Evolutionary conservation across 2,329 filamentous ascomycete species (phyloP).

Genomic region (Talaromyces funiculosus): DNA sequence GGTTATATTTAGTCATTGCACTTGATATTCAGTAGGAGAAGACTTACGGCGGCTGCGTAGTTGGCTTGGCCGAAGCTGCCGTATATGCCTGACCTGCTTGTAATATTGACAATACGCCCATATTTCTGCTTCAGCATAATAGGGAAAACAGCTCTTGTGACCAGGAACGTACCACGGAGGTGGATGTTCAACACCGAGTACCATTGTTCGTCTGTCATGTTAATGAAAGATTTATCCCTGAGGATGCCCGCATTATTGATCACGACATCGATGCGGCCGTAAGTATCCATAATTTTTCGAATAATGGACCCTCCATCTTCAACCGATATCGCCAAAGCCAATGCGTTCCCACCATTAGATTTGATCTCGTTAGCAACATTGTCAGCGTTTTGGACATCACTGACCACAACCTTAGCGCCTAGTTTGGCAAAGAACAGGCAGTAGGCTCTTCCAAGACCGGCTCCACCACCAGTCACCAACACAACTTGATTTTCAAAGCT

Average conservation of each 20-base stretch:
- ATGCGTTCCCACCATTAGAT: conserved; percentile 80
- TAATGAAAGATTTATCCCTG: conserved; percentile 92
- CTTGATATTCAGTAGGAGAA: conserved; percentile 21
- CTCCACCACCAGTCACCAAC: conserved; percentile 80
- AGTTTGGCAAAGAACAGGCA: conserved; percentile 78
- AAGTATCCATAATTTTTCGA: conserved; percentile 87
- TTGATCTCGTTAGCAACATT: conserved; percentile 87
- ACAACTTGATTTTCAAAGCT: conserved; percentile 82
- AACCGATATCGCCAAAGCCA: conserved; percentile 86
- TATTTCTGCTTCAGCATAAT: conserved; percentile 99
- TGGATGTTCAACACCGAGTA: conserved; percentile 88
- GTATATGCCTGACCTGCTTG: conserved; percentile 94
- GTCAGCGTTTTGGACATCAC: conserved; percentile 91
- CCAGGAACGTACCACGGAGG: conserved; percentile 89
- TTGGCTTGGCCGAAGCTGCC: conserved; percentile 99
- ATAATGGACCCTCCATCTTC: conserved; percentile 88
- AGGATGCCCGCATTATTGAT: conserved; percentile 98
- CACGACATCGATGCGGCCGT: conserved; percentile 87
- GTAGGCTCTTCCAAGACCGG: conserved; percentile 87
- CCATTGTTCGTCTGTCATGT: conserved; percentile 95
- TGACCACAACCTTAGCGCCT: conserved; percentile 82
- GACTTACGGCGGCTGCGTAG: conserved; percentile 66
- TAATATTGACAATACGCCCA: conserved; percentile 92
- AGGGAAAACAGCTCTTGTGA: conserved; percentile 95
- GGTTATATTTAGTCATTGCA: too few relatives aligned